Evolutionary conservation across 176 grass and related monocot genomes (phyloP).

Genomic region (Triticum urartu): DNA sequence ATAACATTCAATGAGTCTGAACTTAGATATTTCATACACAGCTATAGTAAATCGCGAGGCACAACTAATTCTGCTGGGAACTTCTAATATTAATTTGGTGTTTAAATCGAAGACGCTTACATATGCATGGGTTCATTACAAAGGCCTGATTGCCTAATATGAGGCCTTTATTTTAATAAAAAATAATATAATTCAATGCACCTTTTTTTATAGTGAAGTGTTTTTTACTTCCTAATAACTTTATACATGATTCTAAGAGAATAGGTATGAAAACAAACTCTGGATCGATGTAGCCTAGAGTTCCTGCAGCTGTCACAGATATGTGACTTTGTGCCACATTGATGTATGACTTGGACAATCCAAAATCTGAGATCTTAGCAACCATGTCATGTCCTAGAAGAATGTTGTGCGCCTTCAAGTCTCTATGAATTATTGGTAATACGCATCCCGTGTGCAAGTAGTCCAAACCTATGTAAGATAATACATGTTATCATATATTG

Average conservation of each 20-base stretch:
- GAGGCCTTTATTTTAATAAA: not conserved
- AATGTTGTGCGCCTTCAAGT: conserved; percentile 61
- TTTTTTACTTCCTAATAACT: not conserved
- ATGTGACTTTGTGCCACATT: conserved; percentile 26
- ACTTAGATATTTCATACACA: not conserved
- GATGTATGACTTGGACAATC: conserved; percentile 38
- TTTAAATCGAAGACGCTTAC: not conserved
- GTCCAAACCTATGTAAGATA: conserved; percentile 40
- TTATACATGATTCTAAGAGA: not conserved
- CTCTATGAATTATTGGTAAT: conserved; percentile 48
- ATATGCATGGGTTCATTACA: not conserved
- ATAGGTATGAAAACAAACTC: conserved; percentile 35
- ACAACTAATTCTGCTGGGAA: not conserved
- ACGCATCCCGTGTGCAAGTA: conserved; percentile 52
- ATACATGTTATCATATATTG: not conserved
- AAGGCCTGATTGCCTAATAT: not conserved
- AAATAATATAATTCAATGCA: not conserved
- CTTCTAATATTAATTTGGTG: not conserved
- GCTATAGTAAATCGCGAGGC: not conserved
- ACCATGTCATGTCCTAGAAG: conserved; percentile 38
- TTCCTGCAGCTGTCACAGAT: conserved; percentile 28
- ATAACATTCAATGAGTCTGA: not conserved
- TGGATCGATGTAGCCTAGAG: conserved; percentile 59
- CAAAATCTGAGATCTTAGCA: conserved; percentile 62
- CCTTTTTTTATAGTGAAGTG: not conserved